Conservation (phyloP, 108 stramenopile genomes). For the Stephanodiscus triporus region DNA sequence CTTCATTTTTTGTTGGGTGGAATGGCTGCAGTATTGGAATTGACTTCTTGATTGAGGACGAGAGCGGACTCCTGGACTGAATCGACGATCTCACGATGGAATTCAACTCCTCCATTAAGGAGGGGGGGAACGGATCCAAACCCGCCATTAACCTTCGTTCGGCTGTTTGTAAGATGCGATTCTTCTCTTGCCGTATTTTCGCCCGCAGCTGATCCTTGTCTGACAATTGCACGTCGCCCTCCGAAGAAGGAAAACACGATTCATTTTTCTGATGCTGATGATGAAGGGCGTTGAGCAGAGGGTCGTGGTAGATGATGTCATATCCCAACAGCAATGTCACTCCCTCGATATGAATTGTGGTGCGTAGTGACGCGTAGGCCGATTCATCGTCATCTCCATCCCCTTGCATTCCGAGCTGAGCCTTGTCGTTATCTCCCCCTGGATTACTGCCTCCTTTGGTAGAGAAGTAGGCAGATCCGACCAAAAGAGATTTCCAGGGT, state of each 20-base stretch:
- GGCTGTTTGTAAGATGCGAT: conserved; percentile 44
- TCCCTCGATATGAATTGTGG: conserved; percentile 34
- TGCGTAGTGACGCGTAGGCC: conserved; percentile 6
- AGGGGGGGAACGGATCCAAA: conserved; percentile 45
- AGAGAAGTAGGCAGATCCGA: conserved; percentile 39
- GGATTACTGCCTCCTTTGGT: conserved; percentile 1
- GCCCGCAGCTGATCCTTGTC: conserved; percentile 11
- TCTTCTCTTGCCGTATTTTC: conserved; percentile 34
- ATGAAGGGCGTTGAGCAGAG: conserved; percentile 13
- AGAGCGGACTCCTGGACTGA: background rate
- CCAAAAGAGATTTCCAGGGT: conserved; percentile 43
- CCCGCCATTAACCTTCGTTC: conserved; percentile 42
- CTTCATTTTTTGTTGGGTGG: background rate
- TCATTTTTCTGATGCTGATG: conserved; percentile 3
- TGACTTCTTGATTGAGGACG: conserved; percentile 6
- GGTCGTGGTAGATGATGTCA: conserved; percentile 38
- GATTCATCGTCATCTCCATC: conserved; percentile 10
- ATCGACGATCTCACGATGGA: conserved; percentile 16
- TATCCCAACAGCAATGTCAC: conserved; percentile 29
- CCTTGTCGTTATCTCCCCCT: conserved; percentile 4
- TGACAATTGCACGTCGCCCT: background rate
- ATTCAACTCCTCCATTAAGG: conserved; percentile 21
- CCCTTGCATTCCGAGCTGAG: background rate
- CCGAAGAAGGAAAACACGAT: background rate
- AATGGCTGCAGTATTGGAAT: background rate